Evolutionary conservation across 192 early-diverging fungal genomes (phyloP).

Genomic region (Backusella luteola): DNA sequence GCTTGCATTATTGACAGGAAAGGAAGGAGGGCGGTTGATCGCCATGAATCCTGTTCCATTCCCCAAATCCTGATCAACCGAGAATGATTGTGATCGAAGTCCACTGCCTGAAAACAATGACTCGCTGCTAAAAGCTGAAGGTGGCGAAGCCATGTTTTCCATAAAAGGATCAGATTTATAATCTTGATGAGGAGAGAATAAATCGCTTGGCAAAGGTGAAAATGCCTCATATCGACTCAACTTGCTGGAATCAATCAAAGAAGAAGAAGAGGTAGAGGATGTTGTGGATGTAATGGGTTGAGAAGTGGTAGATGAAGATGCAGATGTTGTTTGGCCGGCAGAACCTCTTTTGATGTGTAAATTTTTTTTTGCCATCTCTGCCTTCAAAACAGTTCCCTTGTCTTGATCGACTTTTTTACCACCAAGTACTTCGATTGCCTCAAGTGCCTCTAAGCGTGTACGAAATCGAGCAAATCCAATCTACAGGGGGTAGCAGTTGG

Average conservation of each 20-base stretch:
- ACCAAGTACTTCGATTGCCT: constrained; percentile 87
- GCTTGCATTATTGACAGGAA: background rate
- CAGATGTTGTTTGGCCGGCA: constrained; percentile 16
- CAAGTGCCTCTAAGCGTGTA: constrained; percentile 83
- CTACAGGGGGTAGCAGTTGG: constrained; percentile 38
- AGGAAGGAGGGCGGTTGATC: background rate
- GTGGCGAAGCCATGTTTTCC: constrained; percentile 22
- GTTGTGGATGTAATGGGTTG: background rate
- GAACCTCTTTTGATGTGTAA: constrained; percentile 85
- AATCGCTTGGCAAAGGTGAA: constrained; percentile 50
- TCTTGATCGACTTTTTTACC: constrained; percentile 88
- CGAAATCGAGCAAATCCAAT: constrained; percentile 99
- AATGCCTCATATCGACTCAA: constrained; percentile 23
- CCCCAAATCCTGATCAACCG: constrained; percentile 28
- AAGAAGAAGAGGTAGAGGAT: background rate
- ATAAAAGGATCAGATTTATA: constrained; percentile 22
- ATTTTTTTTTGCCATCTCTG: constrained; percentile 99
- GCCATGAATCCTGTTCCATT: background rate
- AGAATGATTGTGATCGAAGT: constrained; percentile 32
- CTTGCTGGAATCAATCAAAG: background rate
- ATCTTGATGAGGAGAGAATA: constrained; percentile 48
- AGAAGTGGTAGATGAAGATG: constrained; percentile 6
- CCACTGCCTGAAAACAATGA: constrained; percentile 27
- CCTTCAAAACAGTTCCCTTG: constrained; percentile 84
- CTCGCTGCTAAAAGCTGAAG: constrained; percentile 39